Base-by-base conservation (phyloP, 2,329 filamentous ascomycete genomes). In the Orbilia javanica region DNA sequence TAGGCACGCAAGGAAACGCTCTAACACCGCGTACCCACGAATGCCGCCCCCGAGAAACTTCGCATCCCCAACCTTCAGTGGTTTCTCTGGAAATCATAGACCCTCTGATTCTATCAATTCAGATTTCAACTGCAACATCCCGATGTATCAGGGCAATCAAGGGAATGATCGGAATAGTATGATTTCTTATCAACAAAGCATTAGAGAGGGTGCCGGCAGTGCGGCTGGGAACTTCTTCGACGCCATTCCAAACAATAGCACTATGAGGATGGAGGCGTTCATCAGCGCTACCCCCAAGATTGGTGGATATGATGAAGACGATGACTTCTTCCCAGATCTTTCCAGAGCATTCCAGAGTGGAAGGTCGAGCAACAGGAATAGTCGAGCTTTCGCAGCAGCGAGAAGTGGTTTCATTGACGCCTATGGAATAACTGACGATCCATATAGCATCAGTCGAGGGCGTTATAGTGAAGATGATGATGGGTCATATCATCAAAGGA, bases 231-330 rank as follows among this genome's bases (percentile, higher is more conserved):
- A 80, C 67, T 80, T 82, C 53, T 79, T 81, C 29, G 81, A 82
- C 13, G 65, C 80, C 29, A 79, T 80, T 13, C 80, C 92, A 0
- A 91, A 96, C 73, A 94, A 94, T 0, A 15, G 20, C 13, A 98
- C 94, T 1, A 90, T 98, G 55, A 90, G 96, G 29, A 98, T 99
- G 95, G 95, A 98, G 84, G 96, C 96, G 0, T 99, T 98, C 83
- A 96, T 99, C 80, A 88, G 90, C 80, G 85, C 86, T 36, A 83
- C 84, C 10, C 74, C 74, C 4, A 71, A 72, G 83, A 84, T 27
- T 80, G 71, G 55, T 73, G 68, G 50, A 71, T 81, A 80, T 55
- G 80, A 80, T 55, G 80, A 80, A 3, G 81, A 80, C 31, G 79
- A 80, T 25, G 79, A 80, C 63, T 81, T 44, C 36, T 70, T 69